These are phyloP conservation scores for Globisporangium splendens DNA, from an alignment of 352 stramenopile species.

Conservation along the genomic window DNA sequence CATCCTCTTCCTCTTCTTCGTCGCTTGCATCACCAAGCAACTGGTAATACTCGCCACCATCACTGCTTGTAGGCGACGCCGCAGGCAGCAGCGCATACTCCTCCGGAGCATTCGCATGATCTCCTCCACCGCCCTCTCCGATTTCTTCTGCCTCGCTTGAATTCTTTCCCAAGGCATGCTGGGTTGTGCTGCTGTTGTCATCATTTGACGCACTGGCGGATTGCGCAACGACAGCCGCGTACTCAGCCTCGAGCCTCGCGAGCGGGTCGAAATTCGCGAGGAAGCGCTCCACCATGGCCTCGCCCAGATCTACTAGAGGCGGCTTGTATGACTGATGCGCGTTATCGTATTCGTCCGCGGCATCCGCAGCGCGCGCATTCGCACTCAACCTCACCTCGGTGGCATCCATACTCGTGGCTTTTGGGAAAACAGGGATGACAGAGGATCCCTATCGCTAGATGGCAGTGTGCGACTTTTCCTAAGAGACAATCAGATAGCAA, in stretches of 20 bases:
- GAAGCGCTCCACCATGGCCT: conserved; percentile 24
- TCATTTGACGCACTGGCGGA: not conserved
- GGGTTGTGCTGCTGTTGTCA: not conserved
- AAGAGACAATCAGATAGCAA: no score
- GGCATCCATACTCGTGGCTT: no score
- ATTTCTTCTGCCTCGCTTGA: conserved; percentile 13
- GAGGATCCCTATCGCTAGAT: no score
- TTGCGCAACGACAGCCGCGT: conserved; percentile 54
- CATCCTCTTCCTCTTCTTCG: conserved; percentile 5
- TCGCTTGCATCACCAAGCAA: conserved; percentile 11
- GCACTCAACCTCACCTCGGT: no score
- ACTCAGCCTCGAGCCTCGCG: conserved; percentile 54
- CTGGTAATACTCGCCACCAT: conserved; percentile 13
- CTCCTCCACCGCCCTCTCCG: conserved; percentile 15
- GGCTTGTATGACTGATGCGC: no score
- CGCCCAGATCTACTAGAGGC: not conserved
- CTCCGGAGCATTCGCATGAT: not conserved
- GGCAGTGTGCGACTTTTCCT: no score
- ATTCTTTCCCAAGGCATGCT: conserved; percentile 14
- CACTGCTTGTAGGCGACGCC: conserved; percentile 16
- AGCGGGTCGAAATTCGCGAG: conserved; percentile 41
- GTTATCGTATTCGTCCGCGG: not conserved
- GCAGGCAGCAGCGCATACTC: conserved; percentile 18
- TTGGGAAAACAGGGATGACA: no score
- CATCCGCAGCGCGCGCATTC: no score